Base-by-base conservation (phyloP, 179 eudicot genomes). In the Heliamphora pulchella region DNA sequence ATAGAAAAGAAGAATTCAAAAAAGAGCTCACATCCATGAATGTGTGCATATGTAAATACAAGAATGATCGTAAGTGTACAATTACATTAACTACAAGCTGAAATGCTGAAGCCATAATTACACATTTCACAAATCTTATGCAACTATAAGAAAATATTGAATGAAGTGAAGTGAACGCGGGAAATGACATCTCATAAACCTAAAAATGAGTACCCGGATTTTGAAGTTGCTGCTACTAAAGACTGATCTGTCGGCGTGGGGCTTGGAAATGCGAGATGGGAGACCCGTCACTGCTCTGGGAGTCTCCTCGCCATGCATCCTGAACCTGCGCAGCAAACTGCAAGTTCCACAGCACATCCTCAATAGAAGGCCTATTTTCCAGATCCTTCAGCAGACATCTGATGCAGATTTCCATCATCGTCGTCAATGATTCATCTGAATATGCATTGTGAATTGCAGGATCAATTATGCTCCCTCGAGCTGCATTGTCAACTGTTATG, bases 251-350 rank as follows among this genome's bases (percentile, higher is more conserved):
- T 31, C 65, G 67, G 44, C 70, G 88, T 17, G 79, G 86, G 80
- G 82, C 82, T 20, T 78, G 86, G 71, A 87, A 80, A 82, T 86
- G 84, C 1, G 88, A 87, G 68, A 50, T 77, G 2, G 97, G 88
- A 62, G 91, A 86, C 48, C 86, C 85, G 47, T 82, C 90, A 54
- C 84, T 87, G 81, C 87, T 86, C 8, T 78, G 79, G 18, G 84
- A 80, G 77, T 86, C 89, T 4, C 87, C 85, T 64, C 80, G 86
- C 92, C 91, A 90, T 41, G 91, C 90, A 46, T 89, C 98, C 78
- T 94, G 96, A 80, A 93, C 93, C 80, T 94, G 98, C 78, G 94
- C 89, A 54, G 97, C 97, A 87, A 91, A 94, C 82, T 94, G 98
- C 86, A 94, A 81, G 82, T 94, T 94, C 98, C 98, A 93, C 5